Conservation (phyloP, 192 early-diverging fungal genomes). For the Gamsiella multidivaricata region DNA sequence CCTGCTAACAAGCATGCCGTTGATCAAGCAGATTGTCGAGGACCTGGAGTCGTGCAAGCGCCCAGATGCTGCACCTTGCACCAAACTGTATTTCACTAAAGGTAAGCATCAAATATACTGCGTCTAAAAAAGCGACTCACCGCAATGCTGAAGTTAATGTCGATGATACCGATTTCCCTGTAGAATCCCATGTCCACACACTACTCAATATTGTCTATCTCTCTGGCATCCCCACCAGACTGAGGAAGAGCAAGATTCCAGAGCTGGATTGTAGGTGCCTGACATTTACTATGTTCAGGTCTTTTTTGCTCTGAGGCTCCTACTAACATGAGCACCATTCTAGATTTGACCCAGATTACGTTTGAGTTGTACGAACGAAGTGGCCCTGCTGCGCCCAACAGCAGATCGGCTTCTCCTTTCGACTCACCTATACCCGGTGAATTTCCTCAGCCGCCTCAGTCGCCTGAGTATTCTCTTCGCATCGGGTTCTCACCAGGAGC, state of each 20-base stretch:
- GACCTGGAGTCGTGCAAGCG: slow-evolving; percentile 75
- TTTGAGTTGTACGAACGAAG: slow-evolving; percentile 96
- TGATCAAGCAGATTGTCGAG: slow-evolving; percentile 82
- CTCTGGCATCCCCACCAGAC: slow-evolving; percentile 81
- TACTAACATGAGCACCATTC: not conserved
- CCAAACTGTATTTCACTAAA: slow-evolving; percentile 95
- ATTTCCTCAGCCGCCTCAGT: slow-evolving; percentile 19
- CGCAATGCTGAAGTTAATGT: no score
- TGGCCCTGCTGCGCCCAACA: slow-evolving; percentile 55
- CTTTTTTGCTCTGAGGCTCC: not conserved
- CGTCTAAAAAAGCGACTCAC: no score
- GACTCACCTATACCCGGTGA: not conserved
- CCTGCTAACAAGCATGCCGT: slow-evolving; percentile 75
- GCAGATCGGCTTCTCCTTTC: not conserved
- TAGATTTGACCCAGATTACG: slow-evolving; percentile 95
- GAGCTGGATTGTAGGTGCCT: slow-evolving; percentile 95
- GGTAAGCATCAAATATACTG: slow-evolving; percentile 54
- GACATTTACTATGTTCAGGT: no score
- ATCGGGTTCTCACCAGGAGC: slow-evolving; percentile 93
- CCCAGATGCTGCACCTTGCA: slow-evolving; percentile 63
- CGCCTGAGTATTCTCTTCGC: slow-evolving; percentile 88
- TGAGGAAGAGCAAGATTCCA: slow-evolving; percentile 71
- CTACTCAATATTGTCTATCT: slow-evolving; percentile 92
- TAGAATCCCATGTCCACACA: slow-evolving; percentile 91
- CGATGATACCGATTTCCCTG: no score